phyloP scores from a whole-genome alignment of 2,329 filamentous ascomycete genomes.

The Neofusicoccum cordaticola region DNA sequence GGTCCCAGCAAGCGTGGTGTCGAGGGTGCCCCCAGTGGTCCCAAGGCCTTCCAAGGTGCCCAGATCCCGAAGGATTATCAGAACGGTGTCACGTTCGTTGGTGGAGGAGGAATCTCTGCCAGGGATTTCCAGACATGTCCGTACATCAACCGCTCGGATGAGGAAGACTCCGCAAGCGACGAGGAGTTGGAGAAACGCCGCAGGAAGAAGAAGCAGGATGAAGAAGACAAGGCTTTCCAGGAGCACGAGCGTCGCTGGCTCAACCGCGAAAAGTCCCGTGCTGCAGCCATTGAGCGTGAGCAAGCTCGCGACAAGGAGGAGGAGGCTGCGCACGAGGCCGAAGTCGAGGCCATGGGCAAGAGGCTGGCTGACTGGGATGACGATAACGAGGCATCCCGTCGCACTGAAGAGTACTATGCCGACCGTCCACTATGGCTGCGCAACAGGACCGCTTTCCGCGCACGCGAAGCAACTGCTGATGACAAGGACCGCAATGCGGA shows the following conservation, averaged over 20 bases:
- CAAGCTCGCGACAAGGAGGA: constrained; percentile 76
- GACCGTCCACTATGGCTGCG: constrained; percentile 83
- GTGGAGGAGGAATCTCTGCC: constrained; percentile 54
- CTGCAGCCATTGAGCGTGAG: constrained; percentile 82
- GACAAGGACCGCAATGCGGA: constrained; percentile 80
- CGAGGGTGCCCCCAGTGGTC: constrained; percentile 72
- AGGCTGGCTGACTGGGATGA: constrained; percentile 84
- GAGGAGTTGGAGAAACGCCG: constrained; percentile 76
- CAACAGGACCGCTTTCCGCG: constrained; percentile 70
- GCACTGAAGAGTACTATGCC: constrained; percentile 77
- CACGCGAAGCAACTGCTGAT: constrained; percentile 72
- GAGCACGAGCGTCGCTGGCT: constrained; percentile 89
- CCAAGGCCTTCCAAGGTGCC: constrained; percentile 56
- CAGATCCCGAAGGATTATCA: constrained; percentile 71
- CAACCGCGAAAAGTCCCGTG: constrained; percentile 79
- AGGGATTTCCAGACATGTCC: constrained; percentile 52
- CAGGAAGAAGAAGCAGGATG: constrained; percentile 66
- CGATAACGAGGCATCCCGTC: constrained; percentile 72
- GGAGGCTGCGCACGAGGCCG: constrained; percentile 60
- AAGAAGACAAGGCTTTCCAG: constrained; percentile 75
- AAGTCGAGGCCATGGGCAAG: constrained; percentile 66
- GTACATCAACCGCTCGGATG: constrained; percentile 67
- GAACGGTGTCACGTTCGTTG: constrained; percentile 78
- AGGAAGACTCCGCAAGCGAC: constrained; percentile 84
- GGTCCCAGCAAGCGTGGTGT: constrained; percentile 68